Evolutionary conservation across 352 stramenopile genomes (phyloP).

Genomic region (Pythium aquatile): DNA sequence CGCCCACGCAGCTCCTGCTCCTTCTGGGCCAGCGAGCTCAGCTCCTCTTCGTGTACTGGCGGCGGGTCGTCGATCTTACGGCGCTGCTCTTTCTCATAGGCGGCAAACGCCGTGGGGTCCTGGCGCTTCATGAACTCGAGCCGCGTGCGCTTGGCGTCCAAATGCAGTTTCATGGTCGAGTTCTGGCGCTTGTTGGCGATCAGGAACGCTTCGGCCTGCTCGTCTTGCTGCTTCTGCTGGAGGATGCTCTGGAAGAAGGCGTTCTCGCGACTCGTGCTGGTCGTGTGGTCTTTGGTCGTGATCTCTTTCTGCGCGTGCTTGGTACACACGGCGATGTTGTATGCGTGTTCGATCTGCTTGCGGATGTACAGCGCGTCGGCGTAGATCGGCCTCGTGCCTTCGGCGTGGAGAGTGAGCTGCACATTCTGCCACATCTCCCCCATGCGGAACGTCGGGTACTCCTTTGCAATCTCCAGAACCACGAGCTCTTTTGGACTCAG

Average conservation of each 20-base stretch:
- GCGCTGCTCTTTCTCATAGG: constrained; percentile 44
- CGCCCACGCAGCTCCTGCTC: constrained; percentile 56
- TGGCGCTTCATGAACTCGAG: constrained; percentile 67
- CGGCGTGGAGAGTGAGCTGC: constrained; percentile 55
- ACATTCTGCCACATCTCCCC: constrained; percentile 79
- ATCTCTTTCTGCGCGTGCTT: constrained; percentile 63
- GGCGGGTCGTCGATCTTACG: constrained; percentile 48
- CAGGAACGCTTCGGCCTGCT: constrained; percentile 57
- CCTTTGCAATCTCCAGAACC: constrained; percentile 72
- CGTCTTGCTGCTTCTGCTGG: constrained; percentile 66
- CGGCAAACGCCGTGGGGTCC: constrained; percentile 51
- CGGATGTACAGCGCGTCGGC: constrained; percentile 73
- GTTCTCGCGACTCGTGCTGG: constrained; percentile 28
- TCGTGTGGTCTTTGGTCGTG: constrained; percentile 24
- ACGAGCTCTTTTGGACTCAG: constrained; percentile 52
- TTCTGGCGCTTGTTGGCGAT: constrained; percentile 55
- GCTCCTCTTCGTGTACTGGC: constrained; percentile 46
- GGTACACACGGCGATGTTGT: constrained; percentile 62
- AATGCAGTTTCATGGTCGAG: constrained; percentile 71
- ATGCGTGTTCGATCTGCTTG: constrained; percentile 69
- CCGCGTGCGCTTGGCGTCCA: constrained; percentile 71
- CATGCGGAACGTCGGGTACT: constrained; percentile 64
- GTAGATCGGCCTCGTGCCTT: constrained; percentile 68
- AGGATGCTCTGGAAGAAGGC: constrained; percentile 56
- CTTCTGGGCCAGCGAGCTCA: constrained; percentile 47